Evolutionary conservation across 108 stramenopile genomes (phyloP).

Genomic region (Schizochytrium sp.): DNA sequence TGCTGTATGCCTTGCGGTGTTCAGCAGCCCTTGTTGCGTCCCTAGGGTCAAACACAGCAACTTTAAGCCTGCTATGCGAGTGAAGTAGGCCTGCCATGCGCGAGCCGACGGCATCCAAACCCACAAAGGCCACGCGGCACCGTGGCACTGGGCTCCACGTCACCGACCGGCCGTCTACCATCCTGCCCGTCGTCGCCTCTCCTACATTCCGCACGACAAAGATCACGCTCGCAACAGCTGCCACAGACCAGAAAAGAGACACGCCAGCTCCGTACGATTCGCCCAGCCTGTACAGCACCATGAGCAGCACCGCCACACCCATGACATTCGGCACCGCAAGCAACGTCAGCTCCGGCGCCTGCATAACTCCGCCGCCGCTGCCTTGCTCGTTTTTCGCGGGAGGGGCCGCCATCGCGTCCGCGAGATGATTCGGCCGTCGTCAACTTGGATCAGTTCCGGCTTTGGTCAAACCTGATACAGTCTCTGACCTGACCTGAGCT

Average conservation of each 20-base stretch:
- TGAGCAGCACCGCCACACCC: background rate
- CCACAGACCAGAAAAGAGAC: background rate
- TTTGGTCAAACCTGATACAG: too few species aligned
- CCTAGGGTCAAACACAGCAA: constrained; percentile 27
- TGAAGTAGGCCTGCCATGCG: constrained; percentile 9
- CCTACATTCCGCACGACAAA: background rate
- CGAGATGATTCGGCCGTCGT: too few species aligned
- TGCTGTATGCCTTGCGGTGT: constrained; percentile 6
- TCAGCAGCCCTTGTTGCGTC: background rate
- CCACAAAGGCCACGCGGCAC: constrained; percentile 22
- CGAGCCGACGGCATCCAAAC: background rate
- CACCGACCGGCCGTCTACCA: constrained; percentile 26
- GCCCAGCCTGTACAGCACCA: background rate
- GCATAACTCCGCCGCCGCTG: background rate
- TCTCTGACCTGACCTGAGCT: too few species aligned
- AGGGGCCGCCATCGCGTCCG: background rate
- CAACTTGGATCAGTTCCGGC: too few species aligned
- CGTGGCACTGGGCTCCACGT: background rate
- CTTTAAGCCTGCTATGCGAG: background rate
- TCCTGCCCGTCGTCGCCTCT: constrained; percentile 26
- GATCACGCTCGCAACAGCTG: background rate
- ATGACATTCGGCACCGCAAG: constrained; percentile 52
- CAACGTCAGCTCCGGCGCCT: constrained; percentile 8
- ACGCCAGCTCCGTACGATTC: background rate
- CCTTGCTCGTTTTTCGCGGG: background rate